Evolutionary conservation across 2,329 filamentous ascomycete species (phyloP), one percentile per base, ranked within the genome.

Genomic region (Hortaea werneckii): DNA sequence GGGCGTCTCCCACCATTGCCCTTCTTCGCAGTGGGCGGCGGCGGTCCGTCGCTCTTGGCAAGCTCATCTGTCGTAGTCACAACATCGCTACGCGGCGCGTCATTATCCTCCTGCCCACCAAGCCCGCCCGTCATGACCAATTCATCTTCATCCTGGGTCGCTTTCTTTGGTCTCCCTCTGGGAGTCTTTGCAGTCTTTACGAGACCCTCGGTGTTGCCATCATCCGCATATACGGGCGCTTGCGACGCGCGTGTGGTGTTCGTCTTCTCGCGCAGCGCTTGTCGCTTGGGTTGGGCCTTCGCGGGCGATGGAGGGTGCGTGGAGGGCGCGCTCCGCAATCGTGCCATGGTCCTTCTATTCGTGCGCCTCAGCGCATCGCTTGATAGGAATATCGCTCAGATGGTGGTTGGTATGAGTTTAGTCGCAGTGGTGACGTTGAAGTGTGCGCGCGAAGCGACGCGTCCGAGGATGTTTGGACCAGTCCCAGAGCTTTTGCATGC

Each of bases 251-350:
- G 50, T 37, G 55, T 46, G 13, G 52, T 58, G 44, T 59, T 61
- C 35, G 59, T 59, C 49, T 58, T 59, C 48, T 63, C 56, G 41
- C 53, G 55, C 47, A 60, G 42, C 37, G 58, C 58, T 29, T 46
- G 52, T 35, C 60, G 50, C 20, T 45, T 47, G 20, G 28, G 45
- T 29, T 50, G 43, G 34, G 51, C 42, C 5, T 45, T 20, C 9
- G 32, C 32, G 12, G 54, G 41, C 20, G 42, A 32, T 29, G 53
- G 42, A 32, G 50, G 27, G 2, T 44, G 42, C 27, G 55, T 43
- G 11, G 48, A 46, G 34, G 52, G 53, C 39, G 54, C 54, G 42
- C 54, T 60, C 41, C 58, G 59, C 35, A 56, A 50, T 45, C 56
- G 50, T 32, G 54, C 58, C 57, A 62, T 60, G 29, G 32, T 35